Evolutionary conservation across 1,284 basidiomycete species (phyloP).

Genomic region (Puccinia horiana): DNA sequence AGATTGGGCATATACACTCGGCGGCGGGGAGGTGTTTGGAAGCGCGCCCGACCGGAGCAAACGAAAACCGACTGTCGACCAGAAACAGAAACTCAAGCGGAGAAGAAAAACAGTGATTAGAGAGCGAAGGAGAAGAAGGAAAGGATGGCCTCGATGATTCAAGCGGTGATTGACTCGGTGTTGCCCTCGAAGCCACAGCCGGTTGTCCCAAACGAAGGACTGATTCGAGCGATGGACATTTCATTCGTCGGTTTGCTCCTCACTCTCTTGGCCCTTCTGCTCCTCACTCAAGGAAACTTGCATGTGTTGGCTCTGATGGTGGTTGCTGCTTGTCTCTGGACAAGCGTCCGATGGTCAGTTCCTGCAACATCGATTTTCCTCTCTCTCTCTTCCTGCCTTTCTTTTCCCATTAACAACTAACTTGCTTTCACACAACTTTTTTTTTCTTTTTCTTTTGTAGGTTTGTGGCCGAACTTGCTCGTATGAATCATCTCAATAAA

Average conservation of each 20-base stretch:
- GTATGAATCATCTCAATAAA: slow-evolving; percentile 44
- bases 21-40: too few species aligned
- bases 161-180: slow-evolving; percentile 46
- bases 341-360: slow-evolving; percentile 59
- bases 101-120: not conserved
- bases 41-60: too few species aligned
- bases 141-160: slow-evolving; percentile 21
- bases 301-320: slow-evolving; percentile 58
- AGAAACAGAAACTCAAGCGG: not conserved
- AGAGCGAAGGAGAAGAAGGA: not conserved
- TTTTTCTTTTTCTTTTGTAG: not conserved
- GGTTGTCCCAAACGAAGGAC: slow-evolving; percentile 51
- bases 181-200: slow-evolving; percentile 43
- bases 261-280: slow-evolving; percentile 55
- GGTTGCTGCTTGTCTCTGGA: slow-evolving; percentile 57
- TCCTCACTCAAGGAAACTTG: slow-evolving; percentile 57
- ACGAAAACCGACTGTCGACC: too few species aligned
- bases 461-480: slow-evolving; percentile 37
- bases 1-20: too few species aligned
- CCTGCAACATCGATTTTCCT: not conserved
- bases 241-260: slow-evolving; percentile 59
- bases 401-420: not conserved
- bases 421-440: not conserved
- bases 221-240: slow-evolving; percentile 57
- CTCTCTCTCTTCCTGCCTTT: not conserved